phyloP scores from a whole-genome alignment of 2,329 filamentous ascomycete genomes.

The Claviceps humidiphila region DNA sequence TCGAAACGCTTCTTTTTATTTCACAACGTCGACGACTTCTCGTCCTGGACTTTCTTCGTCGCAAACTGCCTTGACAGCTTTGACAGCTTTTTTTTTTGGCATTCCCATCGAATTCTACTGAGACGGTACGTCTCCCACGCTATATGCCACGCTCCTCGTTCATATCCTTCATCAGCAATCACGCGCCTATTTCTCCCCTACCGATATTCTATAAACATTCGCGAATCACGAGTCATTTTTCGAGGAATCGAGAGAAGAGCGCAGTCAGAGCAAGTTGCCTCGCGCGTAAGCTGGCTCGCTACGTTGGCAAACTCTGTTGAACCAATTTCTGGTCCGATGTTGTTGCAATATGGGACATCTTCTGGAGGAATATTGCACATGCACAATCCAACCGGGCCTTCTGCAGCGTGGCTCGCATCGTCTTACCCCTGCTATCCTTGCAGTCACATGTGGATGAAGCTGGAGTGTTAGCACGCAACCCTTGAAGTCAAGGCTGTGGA shows the following conservation, averaged over 20 bases:
- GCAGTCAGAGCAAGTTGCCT: too few species aligned
- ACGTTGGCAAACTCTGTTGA: neutral
- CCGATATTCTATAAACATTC: neutral
- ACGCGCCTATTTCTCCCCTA: neutral
- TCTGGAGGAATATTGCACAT: neutral
- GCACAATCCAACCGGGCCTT: neutral
- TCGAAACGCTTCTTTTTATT: too few species aligned
- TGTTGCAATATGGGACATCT: too few species aligned
- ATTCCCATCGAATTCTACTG: neutral
- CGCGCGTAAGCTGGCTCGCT: too few species aligned
- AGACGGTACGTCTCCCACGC: slow-evolving; percentile 1
- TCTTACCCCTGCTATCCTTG: neutral
- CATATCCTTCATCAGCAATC: neutral
- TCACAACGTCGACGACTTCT: too few species aligned
- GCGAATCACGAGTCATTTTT: neutral
- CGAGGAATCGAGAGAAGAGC: too few species aligned
- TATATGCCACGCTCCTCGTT: neutral
- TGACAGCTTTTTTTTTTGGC: neutral
- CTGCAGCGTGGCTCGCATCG: slow-evolving; percentile 3
- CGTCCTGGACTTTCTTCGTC: neutral
- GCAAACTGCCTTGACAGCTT: neutral
- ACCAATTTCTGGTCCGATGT: too few species aligned
- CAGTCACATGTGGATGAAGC: neutral
- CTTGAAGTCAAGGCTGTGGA: neutral
- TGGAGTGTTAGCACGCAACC: neutral